Percentiles rank a stretch among this genome's conserved stretches.
These are phyloP conservation scores for Kazachstania taianensis DNA, from an alignment of 805 yeast species.

Conservation along the genomic window DNA sequence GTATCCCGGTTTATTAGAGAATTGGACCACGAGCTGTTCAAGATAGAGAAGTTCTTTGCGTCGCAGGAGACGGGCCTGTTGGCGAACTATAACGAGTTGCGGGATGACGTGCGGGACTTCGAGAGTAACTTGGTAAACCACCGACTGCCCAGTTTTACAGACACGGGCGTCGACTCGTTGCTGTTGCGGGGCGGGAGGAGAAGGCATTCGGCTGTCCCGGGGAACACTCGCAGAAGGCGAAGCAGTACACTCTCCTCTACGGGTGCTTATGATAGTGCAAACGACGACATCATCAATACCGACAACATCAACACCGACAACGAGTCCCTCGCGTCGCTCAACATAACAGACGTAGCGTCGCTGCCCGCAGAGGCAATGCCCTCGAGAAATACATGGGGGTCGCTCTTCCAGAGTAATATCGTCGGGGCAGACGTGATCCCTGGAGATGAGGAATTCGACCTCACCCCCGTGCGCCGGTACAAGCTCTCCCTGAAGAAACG, in stretches of 20 bases:
- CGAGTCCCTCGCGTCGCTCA: not conserved
- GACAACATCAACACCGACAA: not conserved
- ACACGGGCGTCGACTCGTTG: not conserved
- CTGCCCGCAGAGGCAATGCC: not conserved
- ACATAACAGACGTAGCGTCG: not conserved
- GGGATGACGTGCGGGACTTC: slow-evolving; percentile 54
- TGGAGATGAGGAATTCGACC: not conserved
- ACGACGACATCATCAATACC: too few species aligned
- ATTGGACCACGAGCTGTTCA: slow-evolving; percentile 63
- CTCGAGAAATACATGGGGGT: slow-evolving; percentile 1
- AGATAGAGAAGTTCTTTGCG: slow-evolving; percentile 66
- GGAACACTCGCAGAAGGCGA: not conserved
- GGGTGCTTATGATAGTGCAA: too few species aligned
- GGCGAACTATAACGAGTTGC: slow-evolving; percentile 40
- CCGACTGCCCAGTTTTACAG: slow-evolving; percentile 5
- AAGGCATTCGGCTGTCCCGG: too few species aligned
- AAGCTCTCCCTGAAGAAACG: slow-evolving; percentile 58
- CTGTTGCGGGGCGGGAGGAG: not conserved
- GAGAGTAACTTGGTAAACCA: slow-evolving; percentile 27
- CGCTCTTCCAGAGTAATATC: not conserved
- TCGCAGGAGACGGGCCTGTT: slow-evolving; percentile 43
- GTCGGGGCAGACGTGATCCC: not conserved
- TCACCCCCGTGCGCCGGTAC: slow-evolving; percentile 17
- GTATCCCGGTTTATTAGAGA: slow-evolving; percentile 55
- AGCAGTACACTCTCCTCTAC: not conserved